Evolutionary conservation across 75 land plant genomes (phyloP).

Genomic region (Pinus taeda): DNA sequence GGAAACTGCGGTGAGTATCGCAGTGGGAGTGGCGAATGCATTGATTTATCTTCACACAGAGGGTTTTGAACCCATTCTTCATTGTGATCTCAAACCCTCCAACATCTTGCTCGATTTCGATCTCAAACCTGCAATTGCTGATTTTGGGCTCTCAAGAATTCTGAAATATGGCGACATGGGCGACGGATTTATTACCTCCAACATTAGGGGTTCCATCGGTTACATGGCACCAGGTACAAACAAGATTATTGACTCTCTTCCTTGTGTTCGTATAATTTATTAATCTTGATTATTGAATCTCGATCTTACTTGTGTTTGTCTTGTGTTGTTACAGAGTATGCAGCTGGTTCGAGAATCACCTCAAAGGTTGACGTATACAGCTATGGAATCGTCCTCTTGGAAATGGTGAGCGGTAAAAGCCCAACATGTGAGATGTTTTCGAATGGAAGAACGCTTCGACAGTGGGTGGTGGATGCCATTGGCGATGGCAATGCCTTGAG

Average conservation of each 20-base stretch:
- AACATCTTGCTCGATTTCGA: too few species aligned
- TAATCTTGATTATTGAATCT: neutral
- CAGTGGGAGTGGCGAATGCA: too few species aligned
- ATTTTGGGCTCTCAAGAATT: neutral
- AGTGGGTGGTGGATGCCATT: neutral
- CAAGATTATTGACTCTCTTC: too few species aligned
- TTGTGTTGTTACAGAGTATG: neutral
- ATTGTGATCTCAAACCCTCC: too few species aligned
- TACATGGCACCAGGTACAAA: neutral
- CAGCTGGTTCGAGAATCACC: neutral
- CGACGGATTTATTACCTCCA: neutral
- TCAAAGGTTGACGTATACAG: slow-evolving; percentile 1
- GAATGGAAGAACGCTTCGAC: neutral
- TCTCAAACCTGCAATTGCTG: too few species aligned
- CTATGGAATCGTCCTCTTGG: neutral
- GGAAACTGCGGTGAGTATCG: too few species aligned
- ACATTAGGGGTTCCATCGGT: neutral
- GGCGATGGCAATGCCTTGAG: neutral
- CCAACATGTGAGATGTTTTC: neutral
- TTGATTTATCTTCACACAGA: too few species aligned
- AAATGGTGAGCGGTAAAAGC: neutral
- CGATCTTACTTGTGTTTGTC: neutral
- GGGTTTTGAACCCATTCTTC: too few species aligned
- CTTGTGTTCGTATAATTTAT: too few species aligned
- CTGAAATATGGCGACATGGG: neutral